Base-by-base conservation (phyloP, 139 green algal genomes). In the Coccomyxa sp. region DNA sequence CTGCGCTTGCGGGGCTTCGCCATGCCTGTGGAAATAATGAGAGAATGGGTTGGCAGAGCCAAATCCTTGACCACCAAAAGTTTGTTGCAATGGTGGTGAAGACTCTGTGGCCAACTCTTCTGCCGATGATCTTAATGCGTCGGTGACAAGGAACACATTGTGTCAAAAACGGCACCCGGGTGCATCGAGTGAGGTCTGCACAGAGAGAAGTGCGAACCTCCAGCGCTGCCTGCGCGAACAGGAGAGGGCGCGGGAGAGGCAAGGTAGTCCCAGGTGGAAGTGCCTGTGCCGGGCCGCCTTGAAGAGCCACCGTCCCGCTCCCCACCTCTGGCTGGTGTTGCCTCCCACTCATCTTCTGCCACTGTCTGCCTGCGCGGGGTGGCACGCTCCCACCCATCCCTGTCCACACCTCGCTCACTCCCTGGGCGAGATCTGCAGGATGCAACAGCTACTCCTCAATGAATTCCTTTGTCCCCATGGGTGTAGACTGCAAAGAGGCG, bases 301-400 rank as follows among this genome's bases (percentile, higher is more conserved):
- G 38, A 28, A 45, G 67, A 31, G 57, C 68, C 23, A 67, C 67
- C 57, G 30, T 67, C 30, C 9, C 80, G 75, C 58, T n/a, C n/a
- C 16, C 83, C 71, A 51, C 78, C 76, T 59, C 87, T 57, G 4
- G 83, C 77, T 7, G 92, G 92, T 13, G 92, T 93, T 74, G 85
- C 86, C 28, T 93, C 87, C 92, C 92, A 95, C 66, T 94, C 92
- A 51, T 87, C 84, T 51, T 89, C 87, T 7, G 80, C 81, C 0
- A 67, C 75, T 0, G 82, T 57, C 3, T 85, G 74, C n/a, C 80
- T 57, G 0, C 45, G 38, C 1, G 85, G 85, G 10, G 81, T 88
- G 63, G 51, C 77, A 28, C 63, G 75, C 30, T 93, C 88, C 88
- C 89, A 87, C 38, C 38, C 38, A 51, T 51, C 38, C 38, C 38